Evolutionary conservation across 352 stramenopile species (phyloP), one percentile per base, ranked within the genome.

Genomic region (Phytophthora fragariae): DNA sequence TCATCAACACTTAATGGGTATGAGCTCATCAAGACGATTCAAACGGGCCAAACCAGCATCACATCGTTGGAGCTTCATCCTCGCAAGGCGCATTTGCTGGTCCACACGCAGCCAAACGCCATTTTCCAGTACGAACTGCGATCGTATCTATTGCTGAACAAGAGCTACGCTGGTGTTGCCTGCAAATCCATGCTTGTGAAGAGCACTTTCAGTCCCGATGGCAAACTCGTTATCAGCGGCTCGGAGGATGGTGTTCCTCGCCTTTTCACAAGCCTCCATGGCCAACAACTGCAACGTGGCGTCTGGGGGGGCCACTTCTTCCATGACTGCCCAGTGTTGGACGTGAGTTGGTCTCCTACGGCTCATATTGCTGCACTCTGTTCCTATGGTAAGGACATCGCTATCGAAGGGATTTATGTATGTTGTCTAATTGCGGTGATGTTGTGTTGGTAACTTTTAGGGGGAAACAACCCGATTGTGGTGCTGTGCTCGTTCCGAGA

Each of bases 91-190:
- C 86, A 93, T 37, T 64, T 94, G 58, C 73, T 95, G 27, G 86
- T 89, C 10, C 78, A 92, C 33, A 84, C 85, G 2, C 86, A 92
- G 39, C 83, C 82, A 3, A 89, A 86, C 39, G 65, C 69, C 8
- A 68, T 95, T 35, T 77, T 93, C 10, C 85, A 94, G 62, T 93
- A 90, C 62, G 86, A 95, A 37, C 57, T 92, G 49, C 85, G 86
- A 3, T 93, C 86, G 7, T 95, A 89, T 60, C 54, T 94, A 54
- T 62, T 93, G 31, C 72, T 94, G 9, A 89, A 92, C 76, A 93
- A 91, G 55, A 88, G 73, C 60, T 92, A 92, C 64, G 53, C 72
- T 2, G 84, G 86, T 10, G 63, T 93, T 3, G 57, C 59, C 21
- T 91, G 81, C 41, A 70, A 91, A 53, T 71, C 77, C 3, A 64